A percentile compares a stretch with the other conserved stretches of the same genome.
phyloP scores from a whole-genome alignment of 306 rosid genomes.

The Calophaca sinica region DNA sequence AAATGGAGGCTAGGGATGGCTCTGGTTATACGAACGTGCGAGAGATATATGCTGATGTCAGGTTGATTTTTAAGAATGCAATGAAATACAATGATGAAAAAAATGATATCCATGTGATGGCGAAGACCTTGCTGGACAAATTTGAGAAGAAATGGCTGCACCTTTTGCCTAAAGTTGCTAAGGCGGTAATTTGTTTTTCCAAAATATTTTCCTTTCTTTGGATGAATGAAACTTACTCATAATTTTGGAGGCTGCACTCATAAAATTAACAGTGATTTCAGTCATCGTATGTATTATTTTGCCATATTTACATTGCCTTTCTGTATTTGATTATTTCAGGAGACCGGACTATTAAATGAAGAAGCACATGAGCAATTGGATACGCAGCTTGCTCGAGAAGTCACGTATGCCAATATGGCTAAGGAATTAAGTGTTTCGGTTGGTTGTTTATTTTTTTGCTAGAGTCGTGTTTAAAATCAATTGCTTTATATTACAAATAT shows the following conservation, averaged over 20 bases:
- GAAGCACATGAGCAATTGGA: conserved; percentile 59
- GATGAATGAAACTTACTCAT: conserved; percentile 19
- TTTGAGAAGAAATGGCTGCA: conserved; percentile 84
- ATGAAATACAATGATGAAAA: conserved; percentile 79
- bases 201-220: conserved; percentile 30
- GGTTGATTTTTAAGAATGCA: conserved; percentile 80
- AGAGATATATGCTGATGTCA: conserved; percentile 76
- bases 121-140: conserved; percentile 69
- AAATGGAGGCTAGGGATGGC: conserved; percentile 77
- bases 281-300: conserved; percentile 8
- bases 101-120: conserved; percentile 71
- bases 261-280: conserved; percentile 1
- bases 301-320: background rate
- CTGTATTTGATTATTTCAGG: conserved; percentile 54
- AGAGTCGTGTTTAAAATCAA: conserved; percentile 8
- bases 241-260: background rate
- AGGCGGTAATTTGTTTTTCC: conserved; percentile 61
- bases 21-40: conserved; percentile 77
- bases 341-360: conserved; percentile 60
- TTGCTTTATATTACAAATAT: conserved; percentile 36
- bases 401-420: conserved; percentile 73
- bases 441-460: conserved; percentile 36
- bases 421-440: conserved; percentile 66
- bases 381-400: conserved; percentile 65
- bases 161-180: conserved; percentile 72